Evolutionary conservation across 805 yeast species (phyloP).

Genomic region (Nakazawaea wickerhamii): DNA sequence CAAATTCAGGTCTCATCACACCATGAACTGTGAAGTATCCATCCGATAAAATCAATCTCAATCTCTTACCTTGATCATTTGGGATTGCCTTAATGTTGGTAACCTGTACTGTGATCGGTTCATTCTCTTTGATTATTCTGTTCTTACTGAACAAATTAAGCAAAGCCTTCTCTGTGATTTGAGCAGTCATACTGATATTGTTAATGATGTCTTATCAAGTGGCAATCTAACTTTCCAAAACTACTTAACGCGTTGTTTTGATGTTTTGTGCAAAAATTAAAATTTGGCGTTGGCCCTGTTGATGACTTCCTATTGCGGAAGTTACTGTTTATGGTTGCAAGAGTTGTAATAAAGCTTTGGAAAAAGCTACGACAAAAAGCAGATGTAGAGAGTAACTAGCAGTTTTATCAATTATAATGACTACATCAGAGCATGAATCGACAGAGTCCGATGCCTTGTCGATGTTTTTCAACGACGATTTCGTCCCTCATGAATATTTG

Average conservation of each 20-base stretch:
- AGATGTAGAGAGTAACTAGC: no score
- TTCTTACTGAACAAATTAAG: constrained; percentile 18
- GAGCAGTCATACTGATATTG: constrained; percentile 1
- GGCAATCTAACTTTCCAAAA: constrained; percentile 1
- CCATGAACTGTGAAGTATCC: constrained; percentile 47
- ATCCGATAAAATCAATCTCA: constrained; percentile 45
- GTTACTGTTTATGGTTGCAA: no score
- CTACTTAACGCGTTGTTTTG: constrained; percentile 6
- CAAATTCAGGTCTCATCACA: constrained; percentile 43
- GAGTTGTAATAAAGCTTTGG: no score
- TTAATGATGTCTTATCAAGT: neutral
- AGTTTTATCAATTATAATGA: neutral
- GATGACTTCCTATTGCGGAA: neutral
- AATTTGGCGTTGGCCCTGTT: constrained; percentile 1
- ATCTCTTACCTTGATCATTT: constrained; percentile 36
- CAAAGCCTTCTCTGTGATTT: constrained; percentile 7
- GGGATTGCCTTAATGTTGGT: constrained; percentile 30
- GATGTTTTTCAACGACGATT: constrained; percentile 66
- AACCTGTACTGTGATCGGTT: constrained; percentile 31
- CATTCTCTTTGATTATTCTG: constrained; percentile 16
- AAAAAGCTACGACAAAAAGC: no score
- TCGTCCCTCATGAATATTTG: constrained; percentile 58
- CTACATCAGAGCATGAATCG: constrained; percentile 12
- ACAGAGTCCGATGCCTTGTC: constrained; percentile 39
- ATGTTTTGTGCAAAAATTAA: neutral